Base-by-base conservation (phyloP, 352 stramenopile species). In the Globisporangium alternatum region DNA sequence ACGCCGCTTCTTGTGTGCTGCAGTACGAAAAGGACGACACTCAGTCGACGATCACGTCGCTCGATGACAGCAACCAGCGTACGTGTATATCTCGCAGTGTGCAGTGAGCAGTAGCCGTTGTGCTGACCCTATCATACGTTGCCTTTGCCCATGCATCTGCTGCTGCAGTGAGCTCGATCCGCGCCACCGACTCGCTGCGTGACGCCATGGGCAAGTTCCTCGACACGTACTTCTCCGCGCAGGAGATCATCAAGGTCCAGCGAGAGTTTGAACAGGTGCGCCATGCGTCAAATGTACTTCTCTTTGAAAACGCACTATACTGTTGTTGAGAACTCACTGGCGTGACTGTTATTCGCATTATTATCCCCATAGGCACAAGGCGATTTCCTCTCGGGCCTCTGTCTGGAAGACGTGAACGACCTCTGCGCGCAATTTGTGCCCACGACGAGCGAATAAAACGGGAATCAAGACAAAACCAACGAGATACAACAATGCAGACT, bases 381-480 rank as follows among this genome's bases (percentile, higher is more conserved):
- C 28, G 77, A 84, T 55, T 90, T 92, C 48, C 52, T 92, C 9
- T 71, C 77, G 21, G 75, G 75, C 12, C 64, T 91, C 15, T 81
- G 77, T 60, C 68, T 91, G 3, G 83, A 91, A 51, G 79, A 91
- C 58, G 71, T 90, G 25, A 73, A 91, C 64, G 83, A 91, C 58
- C 69, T 91, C 21, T 90, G 83, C 52, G 81, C 78, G 39, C 80
- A 91, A 67, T 88, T 91, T 60, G 74, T 86, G 0, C 15, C 47
- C 57, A 63, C 71, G 8, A 69, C n/a, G 57, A 69, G 54, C 62
- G 13, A 25, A 35, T 31, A 25, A n/a, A 21, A 28, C 5, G 28
- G 2, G 25, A 60, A 43, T n/a, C 22, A 22, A 39, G 7, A 28
- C 13, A 19, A 12, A 22, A 0, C 17, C 21, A 53, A 53, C 35